A percentile compares a stretch with the other conserved stretches of the same genome.
Evolutionary conservation across 1,139 yeast species (phyloP).

Genomic region (Suhomyces yuchorum): DNA sequence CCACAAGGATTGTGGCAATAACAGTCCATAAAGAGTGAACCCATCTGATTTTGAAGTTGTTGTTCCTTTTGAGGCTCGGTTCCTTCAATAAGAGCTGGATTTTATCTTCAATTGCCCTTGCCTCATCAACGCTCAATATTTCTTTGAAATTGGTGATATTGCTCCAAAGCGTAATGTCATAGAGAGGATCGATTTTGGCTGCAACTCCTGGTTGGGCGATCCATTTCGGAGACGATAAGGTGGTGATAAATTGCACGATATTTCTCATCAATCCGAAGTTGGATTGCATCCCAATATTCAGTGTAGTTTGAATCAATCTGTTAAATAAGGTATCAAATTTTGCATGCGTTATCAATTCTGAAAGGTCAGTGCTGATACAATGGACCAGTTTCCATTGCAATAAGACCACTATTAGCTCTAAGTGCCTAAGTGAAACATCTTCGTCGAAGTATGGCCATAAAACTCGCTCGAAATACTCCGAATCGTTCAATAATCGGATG

Average conservation of each 20-base stretch:
- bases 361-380: not conserved
- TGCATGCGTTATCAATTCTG: not conserved
- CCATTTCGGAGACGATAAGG: not conserved
- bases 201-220: not conserved
- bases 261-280: conserved; percentile 9
- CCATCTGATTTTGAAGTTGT: conserved; percentile 9
- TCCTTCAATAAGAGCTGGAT: not conserved
- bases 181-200: conserved; percentile 20
- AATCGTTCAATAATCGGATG: conserved; percentile 18
- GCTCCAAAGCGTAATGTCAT: conserved; percentile 39
- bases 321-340: conserved; percentile 15
- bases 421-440: conserved; percentile 42
- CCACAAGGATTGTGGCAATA: not conserved
- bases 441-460: conserved; percentile 45
- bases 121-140: not conserved
- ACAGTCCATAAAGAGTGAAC: conserved; percentile 3
- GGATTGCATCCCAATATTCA: conserved; percentile 5
- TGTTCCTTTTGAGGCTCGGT: not conserved
- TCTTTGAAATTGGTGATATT: conserved; percentile 24
- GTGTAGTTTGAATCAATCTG: conserved; percentile 13
- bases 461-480: conserved; percentile 28
- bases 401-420: conserved; percentile 33
- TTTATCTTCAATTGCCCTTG: not conserved
- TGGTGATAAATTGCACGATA: conserved; percentile 9
- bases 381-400: not conserved